phyloP scores from a whole-genome alignment of 352 stramenopile species.

The Pythium dissotocum region DNA sequence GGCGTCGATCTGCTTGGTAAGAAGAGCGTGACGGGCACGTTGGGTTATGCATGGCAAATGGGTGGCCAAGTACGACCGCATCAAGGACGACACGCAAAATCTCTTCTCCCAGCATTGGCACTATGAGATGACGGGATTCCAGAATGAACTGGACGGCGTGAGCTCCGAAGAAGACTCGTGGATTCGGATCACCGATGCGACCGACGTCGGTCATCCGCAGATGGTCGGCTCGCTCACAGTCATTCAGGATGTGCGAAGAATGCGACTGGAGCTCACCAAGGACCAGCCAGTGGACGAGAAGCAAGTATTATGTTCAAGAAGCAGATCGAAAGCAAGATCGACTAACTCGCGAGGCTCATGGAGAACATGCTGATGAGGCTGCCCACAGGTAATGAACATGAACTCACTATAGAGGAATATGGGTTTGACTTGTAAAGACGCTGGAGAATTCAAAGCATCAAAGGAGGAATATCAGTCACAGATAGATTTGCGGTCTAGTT shows the following conservation, averaged over 20 bases:
- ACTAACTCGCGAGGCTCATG: conserved; percentile 1
- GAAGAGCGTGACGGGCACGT: background rate
- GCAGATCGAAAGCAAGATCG: conserved; percentile 9
- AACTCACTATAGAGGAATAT: too few relatives aligned
- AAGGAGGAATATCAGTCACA: too few relatives aligned
- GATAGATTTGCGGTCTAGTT: too few relatives aligned
- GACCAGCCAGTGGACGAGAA: background rate
- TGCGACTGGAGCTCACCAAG: conserved; percentile 1
- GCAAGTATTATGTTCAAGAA: conserved; percentile 11
- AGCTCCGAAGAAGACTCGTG: conserved; percentile 11
- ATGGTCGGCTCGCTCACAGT: conserved; percentile 5
- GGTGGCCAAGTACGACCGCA: conserved; percentile 3
- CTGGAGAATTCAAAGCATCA: too few relatives aligned
- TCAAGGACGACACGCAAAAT: background rate
- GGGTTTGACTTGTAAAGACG: too few relatives aligned
- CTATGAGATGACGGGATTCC: conserved; percentile 4
- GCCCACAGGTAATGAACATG: too few relatives aligned
- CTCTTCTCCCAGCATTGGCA: conserved; percentile 2
- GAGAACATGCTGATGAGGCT: conserved; percentile 7
- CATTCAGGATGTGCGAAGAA: conserved; percentile 13
- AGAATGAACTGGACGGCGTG: conserved; percentile 15
- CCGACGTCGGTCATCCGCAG: conserved; percentile 10
- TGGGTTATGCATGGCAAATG: conserved; percentile 13
- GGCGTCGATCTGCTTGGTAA: too few relatives aligned
- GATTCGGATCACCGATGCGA: conserved; percentile 16